These are phyloP conservation scores for Davidsoniella eucalypti DNA, from an alignment of 2,329 filamentous ascomycete species.

Conservation along the genomic window DNA sequence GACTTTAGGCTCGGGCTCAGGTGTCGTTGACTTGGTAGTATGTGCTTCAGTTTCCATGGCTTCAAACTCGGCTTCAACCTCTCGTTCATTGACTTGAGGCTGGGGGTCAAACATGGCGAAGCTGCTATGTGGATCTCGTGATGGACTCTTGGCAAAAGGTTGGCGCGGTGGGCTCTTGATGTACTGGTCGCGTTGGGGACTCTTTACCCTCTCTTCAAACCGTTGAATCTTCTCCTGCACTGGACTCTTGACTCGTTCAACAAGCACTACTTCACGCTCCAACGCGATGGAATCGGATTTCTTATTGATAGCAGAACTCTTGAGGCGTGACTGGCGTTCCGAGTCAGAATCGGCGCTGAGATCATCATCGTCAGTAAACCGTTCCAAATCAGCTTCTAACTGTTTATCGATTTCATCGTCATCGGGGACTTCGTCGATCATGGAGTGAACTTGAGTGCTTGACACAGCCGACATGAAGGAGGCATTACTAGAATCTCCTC, in stretches of 20 bases:
- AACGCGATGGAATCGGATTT: too few relatives aligned
- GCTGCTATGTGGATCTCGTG: conserved; percentile 15
- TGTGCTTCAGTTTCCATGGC: conserved; percentile 34
- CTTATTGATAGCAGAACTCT: too few relatives aligned
- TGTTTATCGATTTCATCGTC: conserved; percentile 52
- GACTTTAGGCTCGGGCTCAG: conserved; percentile 17
- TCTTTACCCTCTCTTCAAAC: conserved; percentile 16
- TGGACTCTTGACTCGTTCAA: too few relatives aligned
- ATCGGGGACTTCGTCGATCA: conserved; percentile 30
- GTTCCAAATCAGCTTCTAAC: conserved; percentile 47
- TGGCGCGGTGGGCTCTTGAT: neutral
- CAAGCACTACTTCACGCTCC: too few relatives aligned
- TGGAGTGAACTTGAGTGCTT: conserved; percentile 24
- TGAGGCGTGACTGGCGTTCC: conserved; percentile 18
- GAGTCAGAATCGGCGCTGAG: conserved; percentile 30
- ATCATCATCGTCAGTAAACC: conserved; percentile 36
- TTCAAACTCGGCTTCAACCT: conserved; percentile 34
- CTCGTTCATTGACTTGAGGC: conserved; percentile 30
- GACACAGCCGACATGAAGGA: conserved; percentile 36
- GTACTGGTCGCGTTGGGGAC: conserved; percentile 14
- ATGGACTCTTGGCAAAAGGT: neutral
- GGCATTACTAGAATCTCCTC: conserved; percentile 23
- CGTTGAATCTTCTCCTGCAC: too few relatives aligned
- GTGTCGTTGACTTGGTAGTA: conserved; percentile 10
- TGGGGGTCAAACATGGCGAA: conserved; percentile 38